Conservation (phyloP, 208 protist species). For the Acanthamoeba divionensis region DNA sequence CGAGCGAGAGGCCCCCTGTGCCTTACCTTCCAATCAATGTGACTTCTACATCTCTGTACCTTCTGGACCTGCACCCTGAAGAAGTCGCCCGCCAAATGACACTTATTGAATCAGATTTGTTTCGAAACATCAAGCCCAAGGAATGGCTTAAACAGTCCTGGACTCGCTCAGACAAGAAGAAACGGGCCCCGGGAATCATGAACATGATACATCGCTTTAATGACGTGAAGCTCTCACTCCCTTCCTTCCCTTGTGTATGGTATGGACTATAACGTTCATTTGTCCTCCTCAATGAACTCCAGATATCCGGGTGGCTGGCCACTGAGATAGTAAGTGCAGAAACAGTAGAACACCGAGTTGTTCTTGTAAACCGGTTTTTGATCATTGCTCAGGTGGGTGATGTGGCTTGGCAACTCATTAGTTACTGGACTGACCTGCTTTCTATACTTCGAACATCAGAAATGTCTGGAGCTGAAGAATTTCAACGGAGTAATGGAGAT, state of each 20-base stretch:
- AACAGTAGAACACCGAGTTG: slow-evolving; percentile 23
- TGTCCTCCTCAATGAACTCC: too few species aligned
- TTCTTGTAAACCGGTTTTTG: slow-evolving; percentile 57
- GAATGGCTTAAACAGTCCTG: neutral
- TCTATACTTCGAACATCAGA: neutral
- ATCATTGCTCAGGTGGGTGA: slow-evolving; percentile 41
- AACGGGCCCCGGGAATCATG: neutral
- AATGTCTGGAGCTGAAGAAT: slow-evolving; percentile 51
- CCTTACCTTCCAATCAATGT: slow-evolving; percentile 27
- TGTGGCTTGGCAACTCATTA: neutral
- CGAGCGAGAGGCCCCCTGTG: neutral
- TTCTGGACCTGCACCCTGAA: neutral
- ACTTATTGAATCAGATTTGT: neutral
- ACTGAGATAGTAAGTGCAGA: slow-evolving; percentile 8
- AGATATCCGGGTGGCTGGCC: too few species aligned
- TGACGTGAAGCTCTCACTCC: too few species aligned
- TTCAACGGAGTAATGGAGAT: slow-evolving; percentile 53
- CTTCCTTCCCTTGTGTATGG: too few species aligned
- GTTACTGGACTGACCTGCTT: neutral
- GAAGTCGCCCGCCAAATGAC: slow-evolving; percentile 39
- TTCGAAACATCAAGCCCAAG: neutral
- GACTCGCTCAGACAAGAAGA: slow-evolving; percentile 2
- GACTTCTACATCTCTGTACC: neutral
- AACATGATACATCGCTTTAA: neutral
- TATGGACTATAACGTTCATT: too few species aligned